Conservation (phyloP, 2,329 filamentous ascomycete species). For the Chrysosphaeria jannelii region DNA sequence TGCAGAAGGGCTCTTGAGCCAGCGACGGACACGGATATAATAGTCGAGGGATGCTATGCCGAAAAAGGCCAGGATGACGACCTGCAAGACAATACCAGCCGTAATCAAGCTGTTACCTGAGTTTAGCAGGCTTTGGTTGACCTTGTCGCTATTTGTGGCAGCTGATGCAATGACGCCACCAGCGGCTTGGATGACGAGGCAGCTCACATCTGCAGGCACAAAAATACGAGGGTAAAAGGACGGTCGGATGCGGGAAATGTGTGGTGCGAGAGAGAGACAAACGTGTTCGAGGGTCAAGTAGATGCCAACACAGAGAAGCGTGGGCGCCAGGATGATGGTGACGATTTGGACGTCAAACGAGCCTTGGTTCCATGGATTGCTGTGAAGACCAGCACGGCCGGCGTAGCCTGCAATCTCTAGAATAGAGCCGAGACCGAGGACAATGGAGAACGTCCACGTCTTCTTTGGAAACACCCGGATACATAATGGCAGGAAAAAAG, state of each 20-base stretch:
- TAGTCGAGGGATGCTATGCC: constrained; percentile 16
- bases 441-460: constrained; percentile 23
- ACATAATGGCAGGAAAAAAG: constrained; percentile 8
- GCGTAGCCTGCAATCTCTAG: constrained; percentile 23
- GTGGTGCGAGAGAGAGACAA: constrained; percentile 16
- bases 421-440: constrained; percentile 17
- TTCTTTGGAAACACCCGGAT: constrained; percentile 13
- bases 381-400: constrained; percentile 17
- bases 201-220: constrained; percentile 26
- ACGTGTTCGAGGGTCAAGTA: constrained; percentile 34
- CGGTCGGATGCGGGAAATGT: constrained; percentile 19
- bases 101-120: constrained; percentile 21
- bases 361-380: constrained; percentile 21
- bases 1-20: constrained; percentile 8
- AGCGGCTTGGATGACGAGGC: constrained; percentile 25
- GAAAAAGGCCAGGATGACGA: constrained; percentile 17
- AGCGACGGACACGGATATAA: constrained; percentile 12
- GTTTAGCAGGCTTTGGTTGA: constrained; percentile 12
- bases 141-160: constrained; percentile 9
- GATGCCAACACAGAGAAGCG: constrained; percentile 28
- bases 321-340: constrained; percentile 26
- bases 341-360: constrained; percentile 28
- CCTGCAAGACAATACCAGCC: constrained; percentile 22
- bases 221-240: constrained; percentile 24
- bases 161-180: constrained; percentile 24